Evolutionary conservation across 2,329 filamentous ascomycete genomes (phyloP).

Genomic region (Xylariaceae sp.): DNA sequence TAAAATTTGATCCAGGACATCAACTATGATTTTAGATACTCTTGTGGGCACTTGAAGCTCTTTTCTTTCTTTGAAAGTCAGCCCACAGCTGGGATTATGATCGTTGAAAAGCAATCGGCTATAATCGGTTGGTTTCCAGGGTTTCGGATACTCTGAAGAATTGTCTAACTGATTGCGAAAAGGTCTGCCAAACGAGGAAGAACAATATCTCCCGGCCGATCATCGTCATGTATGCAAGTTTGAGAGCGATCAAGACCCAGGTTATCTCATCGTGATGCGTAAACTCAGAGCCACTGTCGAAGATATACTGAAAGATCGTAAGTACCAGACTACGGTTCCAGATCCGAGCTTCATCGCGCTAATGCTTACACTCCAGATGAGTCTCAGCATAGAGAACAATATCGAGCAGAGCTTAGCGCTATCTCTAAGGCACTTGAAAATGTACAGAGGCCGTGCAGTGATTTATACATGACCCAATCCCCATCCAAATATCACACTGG

Average conservation of each 20-base stretch:
- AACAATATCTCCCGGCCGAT: conserved; percentile 24
- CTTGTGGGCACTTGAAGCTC: conserved; percentile 21
- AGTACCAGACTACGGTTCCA: conserved; percentile 3
- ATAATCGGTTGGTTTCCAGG: conserved; percentile 14
- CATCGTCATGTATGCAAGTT: conserved; percentile 29
- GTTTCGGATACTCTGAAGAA: not conserved
- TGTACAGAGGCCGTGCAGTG: not conserved
- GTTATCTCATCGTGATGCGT: conserved; percentile 22
- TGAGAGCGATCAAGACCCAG: conserved; percentile 17
- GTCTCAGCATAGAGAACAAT: not conserved
- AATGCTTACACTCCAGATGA: not conserved
- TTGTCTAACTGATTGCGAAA: not conserved
- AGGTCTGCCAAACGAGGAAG: conserved; percentile 22
- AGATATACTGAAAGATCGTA: conserved; percentile 9
- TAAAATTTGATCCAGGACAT: conserved; percentile 14
- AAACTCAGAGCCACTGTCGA: conserved; percentile 20
- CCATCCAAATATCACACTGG: not conserved
- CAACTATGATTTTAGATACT: conserved; percentile 30
- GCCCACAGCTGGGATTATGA: conserved; percentile 14
- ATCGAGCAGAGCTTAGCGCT: not conserved
- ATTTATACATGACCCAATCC: not conserved
- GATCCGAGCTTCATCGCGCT: not conserved
- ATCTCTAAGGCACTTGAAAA: not conserved
- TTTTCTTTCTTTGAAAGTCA: conserved; percentile 30
- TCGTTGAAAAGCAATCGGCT: conserved; percentile 30